Evolutionary conservation across 306 rosid species (phyloP).

Genomic region (Phaseolus lunatus): DNA sequence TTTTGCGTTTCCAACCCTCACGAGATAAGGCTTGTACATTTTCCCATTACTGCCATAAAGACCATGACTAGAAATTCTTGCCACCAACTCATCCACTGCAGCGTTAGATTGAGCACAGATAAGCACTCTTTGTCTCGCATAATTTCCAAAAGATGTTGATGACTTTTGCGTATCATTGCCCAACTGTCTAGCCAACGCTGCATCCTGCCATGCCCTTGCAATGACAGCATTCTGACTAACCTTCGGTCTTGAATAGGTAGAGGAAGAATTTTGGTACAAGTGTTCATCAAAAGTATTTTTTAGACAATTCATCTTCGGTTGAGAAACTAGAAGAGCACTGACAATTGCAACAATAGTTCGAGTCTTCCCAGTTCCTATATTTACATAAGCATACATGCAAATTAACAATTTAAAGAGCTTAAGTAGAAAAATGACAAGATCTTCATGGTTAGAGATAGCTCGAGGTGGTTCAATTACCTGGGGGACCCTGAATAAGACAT

Average conservation of each 20-base stretch:
- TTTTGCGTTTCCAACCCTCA: constrained; percentile 94
- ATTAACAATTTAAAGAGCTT: constrained; percentile 27
- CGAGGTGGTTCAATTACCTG: constrained; percentile 65
- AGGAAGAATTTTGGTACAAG: constrained; percentile 51
- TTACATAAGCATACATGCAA: constrained; percentile 46
- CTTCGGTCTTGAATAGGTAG: constrained; percentile 52
- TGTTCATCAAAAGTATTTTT: constrained; percentile 47
- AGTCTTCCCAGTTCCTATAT: constrained; percentile 95
- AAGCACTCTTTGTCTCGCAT: constrained; percentile 76
- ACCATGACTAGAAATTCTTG: constrained; percentile 85
- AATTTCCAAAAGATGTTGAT: constrained; percentile 57
- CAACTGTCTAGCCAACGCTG: constrained; percentile 88
- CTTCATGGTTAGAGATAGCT: constrained; percentile 25
- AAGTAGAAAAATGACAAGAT: constrained; percentile 33
- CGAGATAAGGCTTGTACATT: constrained; percentile 92
- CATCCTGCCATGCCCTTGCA: constrained; percentile 99
- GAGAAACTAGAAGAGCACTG: constrained; percentile 80
- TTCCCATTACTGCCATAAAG: constrained; percentile 78
- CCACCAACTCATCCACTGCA: constrained; percentile 96
- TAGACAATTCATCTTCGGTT: constrained; percentile 49
- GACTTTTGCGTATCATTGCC: constrained; percentile 61
- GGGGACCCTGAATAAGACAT: constrained; percentile 99
- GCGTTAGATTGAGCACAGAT: constrained; percentile 99
- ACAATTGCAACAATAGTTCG: constrained; percentile 93
- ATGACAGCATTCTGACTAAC: constrained; percentile 70